Conservation (phyloP, 352 stramenopile genomes). For the Blastocystis sp. region DNA sequence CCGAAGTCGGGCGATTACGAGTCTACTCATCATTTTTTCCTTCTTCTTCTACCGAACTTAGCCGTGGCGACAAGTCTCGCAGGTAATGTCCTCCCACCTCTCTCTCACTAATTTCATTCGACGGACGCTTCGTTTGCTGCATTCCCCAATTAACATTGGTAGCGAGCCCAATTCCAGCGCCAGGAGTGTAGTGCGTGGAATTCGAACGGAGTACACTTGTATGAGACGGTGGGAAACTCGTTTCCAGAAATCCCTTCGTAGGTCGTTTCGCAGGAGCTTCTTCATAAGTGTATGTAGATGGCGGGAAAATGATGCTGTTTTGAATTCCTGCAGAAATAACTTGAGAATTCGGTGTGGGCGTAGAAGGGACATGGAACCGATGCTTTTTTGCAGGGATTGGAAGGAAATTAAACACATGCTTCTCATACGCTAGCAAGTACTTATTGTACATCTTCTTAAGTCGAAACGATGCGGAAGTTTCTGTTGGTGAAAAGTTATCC, state of each 20-base stretch:
- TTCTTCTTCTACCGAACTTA: not conserved
- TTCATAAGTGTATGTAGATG: not conserved
- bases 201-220: not conserved
- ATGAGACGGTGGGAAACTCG: not conserved
- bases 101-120: not conserved
- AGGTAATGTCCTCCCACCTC: not conserved
- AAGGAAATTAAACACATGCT: conserved; percentile 59
- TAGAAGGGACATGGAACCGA: not conserved
- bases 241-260: not conserved
- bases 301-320: conserved; percentile 53
- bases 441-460: conserved; percentile 63
- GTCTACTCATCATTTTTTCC: not conserved
- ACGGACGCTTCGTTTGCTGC: not conserved
- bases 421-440: conserved; percentile 59
- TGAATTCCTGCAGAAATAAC: conserved; percentile 7
- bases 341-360: not conserved
- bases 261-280: not conserved
- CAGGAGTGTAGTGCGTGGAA: conserved; percentile 28
- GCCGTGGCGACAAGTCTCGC: not conserved
- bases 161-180: conserved; percentile 15
- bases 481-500: conserved; percentile 56
- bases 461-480: conserved; percentile 50
- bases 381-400: conserved; percentile 49
- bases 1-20: not conserved
- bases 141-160: not conserved